phyloP scores from a whole-genome alignment of 2,329 filamentous ascomycete genomes.

The Phialemonium atrogriseum region DNA sequence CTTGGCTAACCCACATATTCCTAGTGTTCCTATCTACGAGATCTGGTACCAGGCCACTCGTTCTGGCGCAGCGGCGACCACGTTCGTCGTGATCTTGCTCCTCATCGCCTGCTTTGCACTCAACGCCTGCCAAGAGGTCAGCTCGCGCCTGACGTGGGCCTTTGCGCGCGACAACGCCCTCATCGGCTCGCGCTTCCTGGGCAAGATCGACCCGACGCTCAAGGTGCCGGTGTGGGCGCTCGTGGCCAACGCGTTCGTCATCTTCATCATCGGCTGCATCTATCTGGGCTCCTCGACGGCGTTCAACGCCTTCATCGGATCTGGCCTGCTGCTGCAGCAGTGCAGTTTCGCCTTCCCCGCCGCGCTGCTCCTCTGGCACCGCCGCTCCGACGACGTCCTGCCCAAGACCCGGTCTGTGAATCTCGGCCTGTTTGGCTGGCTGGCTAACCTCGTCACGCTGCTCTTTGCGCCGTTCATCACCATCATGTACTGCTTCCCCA shows the following conservation, averaged over 20 bases:
- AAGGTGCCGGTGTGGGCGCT: slow-evolving; percentile 37
- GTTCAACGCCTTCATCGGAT: slow-evolving; percentile 58
- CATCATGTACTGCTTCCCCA: slow-evolving; percentile 52
- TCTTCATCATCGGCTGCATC: slow-evolving; percentile 51
- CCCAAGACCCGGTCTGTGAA: slow-evolving; percentile 48
- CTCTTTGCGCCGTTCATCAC: slow-evolving; percentile 49
- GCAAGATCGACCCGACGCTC: slow-evolving; percentile 19
- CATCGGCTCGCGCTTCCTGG: slow-evolving; percentile 12
- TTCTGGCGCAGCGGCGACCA: slow-evolving; percentile 39
- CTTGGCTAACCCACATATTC: too few relatives aligned
- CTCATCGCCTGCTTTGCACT: slow-evolving; percentile 30
- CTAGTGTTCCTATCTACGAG: too few relatives aligned
- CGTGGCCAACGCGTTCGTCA: slow-evolving; percentile 30
- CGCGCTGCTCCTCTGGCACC: too few relatives aligned
- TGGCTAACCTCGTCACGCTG: slow-evolving; percentile 37
- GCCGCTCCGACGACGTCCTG: too few relatives aligned
- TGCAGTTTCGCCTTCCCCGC: slow-evolving; percentile 51
- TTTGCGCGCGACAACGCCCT: slow-evolving; percentile 26
- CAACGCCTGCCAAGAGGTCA: too few relatives aligned
- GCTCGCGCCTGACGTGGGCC: slow-evolving; percentile 31
- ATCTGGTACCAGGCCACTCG: slow-evolving; percentile 56
- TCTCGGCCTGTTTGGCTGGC: slow-evolving; percentile 36
- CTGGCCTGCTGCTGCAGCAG: slow-evolving; percentile 28
- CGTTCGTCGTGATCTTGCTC: slow-evolving; percentile 32
- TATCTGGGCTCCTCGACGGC: slow-evolving; percentile 60